Conservation (phyloP, 2,329 filamentous ascomycete genomes). For the Aspergillus sp. region DNA sequence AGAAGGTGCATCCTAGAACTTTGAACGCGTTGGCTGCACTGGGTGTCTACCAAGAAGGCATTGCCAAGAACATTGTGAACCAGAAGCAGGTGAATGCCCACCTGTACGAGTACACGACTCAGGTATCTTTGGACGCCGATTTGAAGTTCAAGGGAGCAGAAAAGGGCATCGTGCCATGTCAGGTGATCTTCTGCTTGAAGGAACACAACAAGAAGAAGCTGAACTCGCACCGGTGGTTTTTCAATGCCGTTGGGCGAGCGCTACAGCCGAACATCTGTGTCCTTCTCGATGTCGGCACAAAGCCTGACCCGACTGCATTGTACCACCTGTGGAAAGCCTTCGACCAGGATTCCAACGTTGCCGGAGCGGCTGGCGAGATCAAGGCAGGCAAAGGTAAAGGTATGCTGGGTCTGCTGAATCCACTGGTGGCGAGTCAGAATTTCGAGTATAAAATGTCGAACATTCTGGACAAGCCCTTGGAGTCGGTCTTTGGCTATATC, state of each 20-base stretch:
- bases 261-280: constrained; percentile 97
- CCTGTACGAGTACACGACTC: constrained; percentile 98
- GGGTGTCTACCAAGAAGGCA: constrained; percentile 97
- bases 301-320: constrained; percentile 82
- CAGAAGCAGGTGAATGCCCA: constrained; percentile 92
- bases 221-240: constrained; percentile 98
- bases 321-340: constrained; percentile 99
- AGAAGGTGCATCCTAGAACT: constrained; percentile 89
- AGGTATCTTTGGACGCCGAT: constrained; percentile 91
- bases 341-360: constrained; percentile 95
- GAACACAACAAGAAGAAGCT: constrained; percentile 97
- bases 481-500: constrained; percentile 97
- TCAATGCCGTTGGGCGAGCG: constrained; percentile 92
- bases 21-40: constrained; percentile 93
- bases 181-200: constrained; percentile 98
- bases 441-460: constrained; percentile 99
- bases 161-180: constrained; percentile 96
- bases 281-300: constrained; percentile 91
- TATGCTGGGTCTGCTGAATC: constrained; percentile 82
- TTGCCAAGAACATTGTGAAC: constrained; percentile 98
- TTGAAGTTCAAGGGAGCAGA: constrained; percentile 99
- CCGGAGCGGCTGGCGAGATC: constrained; percentile 95
- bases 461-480: constrained; percentile 94
- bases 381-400: constrained; percentile 91
- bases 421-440: constrained; percentile 93